Percentiles rank a stretch among this genome's conserved stretches.
phyloP scores from a whole-genome alignment of 208 protist species.

The Baffinella frigidus region DNA sequence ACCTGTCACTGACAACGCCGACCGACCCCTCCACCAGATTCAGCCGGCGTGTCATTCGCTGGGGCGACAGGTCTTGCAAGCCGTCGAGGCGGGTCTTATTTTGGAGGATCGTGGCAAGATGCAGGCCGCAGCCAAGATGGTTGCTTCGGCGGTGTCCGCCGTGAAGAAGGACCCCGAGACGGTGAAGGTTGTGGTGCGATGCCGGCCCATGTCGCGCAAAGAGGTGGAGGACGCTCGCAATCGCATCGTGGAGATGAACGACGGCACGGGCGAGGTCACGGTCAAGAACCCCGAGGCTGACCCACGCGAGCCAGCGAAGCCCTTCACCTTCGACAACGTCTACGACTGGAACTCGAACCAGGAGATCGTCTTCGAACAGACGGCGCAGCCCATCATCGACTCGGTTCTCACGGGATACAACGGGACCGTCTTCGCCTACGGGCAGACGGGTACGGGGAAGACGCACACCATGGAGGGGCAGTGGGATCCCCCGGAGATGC shows the following conservation, averaged over 20 bases:
- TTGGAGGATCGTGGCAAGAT: too few relatives aligned
- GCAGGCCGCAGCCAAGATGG: too few relatives aligned
- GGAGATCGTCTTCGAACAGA: background rate
- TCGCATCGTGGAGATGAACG: slow-evolving; percentile 52
- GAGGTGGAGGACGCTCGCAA: slow-evolving; percentile 55
- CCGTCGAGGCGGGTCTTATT: too few relatives aligned
- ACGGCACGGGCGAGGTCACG: background rate
- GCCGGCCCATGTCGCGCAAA: slow-evolving; percentile 48
- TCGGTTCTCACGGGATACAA: slow-evolving; percentile 50
- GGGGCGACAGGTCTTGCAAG: too few relatives aligned
- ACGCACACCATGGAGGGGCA: slow-evolving; percentile 58
- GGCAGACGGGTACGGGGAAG: slow-evolving; percentile 49
- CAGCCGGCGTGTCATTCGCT: too few relatives aligned
- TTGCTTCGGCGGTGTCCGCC: too few relatives aligned
- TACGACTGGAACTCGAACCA: slow-evolving; percentile 40
- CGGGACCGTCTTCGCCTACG: slow-evolving; percentile 55
- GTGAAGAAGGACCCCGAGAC: slow-evolving; percentile 36
- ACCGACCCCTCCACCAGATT: too few relatives aligned
- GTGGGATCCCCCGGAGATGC: slow-evolving; percentile 42
- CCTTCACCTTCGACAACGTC: slow-evolving; percentile 61
- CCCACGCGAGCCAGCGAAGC: slow-evolving; percentile 23
- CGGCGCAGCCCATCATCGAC: slow-evolving; percentile 41
- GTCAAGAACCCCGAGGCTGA: slow-evolving; percentile 54
- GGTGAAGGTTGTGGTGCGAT: slow-evolving; percentile 20
- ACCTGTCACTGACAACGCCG: too few relatives aligned